These are phyloP conservation scores for Eragrostis nindensis DNA, from an alignment of 176 grass and related monocot genomes.

Conservation along the genomic window DNA sequence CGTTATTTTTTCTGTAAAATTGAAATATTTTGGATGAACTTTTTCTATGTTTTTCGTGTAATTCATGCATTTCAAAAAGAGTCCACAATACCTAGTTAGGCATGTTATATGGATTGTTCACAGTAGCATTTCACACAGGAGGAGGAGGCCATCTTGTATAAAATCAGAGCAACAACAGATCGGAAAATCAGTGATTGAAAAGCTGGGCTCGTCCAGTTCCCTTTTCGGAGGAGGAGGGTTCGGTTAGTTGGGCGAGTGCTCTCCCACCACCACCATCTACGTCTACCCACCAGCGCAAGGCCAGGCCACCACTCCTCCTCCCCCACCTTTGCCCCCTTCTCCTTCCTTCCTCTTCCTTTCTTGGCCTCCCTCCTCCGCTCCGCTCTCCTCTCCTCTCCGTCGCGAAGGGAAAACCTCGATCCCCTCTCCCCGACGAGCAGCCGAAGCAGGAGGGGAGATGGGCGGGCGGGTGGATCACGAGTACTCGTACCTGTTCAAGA, in stretches of 20 bases:
- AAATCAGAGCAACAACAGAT: too few species aligned
- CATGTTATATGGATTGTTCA: too few species aligned
- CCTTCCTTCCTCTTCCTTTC: neutral
- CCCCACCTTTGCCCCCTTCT: constrained; percentile 17
- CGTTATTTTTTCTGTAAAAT: too few species aligned
- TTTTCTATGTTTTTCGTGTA: too few species aligned
- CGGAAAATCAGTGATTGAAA: too few species aligned
- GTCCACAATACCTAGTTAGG: too few species aligned
- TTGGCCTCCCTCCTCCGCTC: neutral
- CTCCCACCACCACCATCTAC: constrained; percentile 35
- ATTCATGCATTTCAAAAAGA: too few species aligned
- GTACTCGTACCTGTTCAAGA: constrained; percentile 91
- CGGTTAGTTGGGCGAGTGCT: constrained; percentile 46
- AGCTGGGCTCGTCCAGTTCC: neutral
- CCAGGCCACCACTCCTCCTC: constrained; percentile 6
- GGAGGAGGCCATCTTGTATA: too few species aligned
- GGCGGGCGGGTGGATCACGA: constrained; percentile 75
- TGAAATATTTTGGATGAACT: too few species aligned
- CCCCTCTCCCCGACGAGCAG: neutral
- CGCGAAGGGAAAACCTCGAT: neutral
- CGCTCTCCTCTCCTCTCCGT: neutral
- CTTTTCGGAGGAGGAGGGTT: neutral
- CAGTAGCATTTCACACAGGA: too few species aligned
- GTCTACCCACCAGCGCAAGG: constrained; percentile 16
- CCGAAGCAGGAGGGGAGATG: constrained; percentile 30